phyloP scores from a whole-genome alignment of 345 rosid genomes.

The Eucalyptus guilfoylei region DNA sequence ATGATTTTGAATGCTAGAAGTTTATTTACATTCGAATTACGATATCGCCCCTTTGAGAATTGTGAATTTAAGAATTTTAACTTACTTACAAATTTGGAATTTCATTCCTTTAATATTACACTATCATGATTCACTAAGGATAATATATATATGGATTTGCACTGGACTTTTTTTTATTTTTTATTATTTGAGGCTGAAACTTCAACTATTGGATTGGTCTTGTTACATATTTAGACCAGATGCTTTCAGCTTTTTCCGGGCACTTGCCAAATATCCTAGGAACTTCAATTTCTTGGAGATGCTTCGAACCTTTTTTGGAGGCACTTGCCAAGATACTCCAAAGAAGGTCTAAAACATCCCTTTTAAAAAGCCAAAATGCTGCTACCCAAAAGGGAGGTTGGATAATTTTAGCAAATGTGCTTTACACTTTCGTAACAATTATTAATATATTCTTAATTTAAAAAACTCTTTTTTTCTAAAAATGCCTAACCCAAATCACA shows the following conservation, averaged over 20 bases:
- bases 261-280: neutral
- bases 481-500: neutral
- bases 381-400: neutral
- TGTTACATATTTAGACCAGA: neutral
- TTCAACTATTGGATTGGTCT: neutral
- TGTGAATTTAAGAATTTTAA: neutral
- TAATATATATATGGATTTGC: neutral
- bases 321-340: neutral
- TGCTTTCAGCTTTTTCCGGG: neutral
- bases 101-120: neutral
- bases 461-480: neutral
- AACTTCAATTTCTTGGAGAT: neutral
- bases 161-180: neutral
- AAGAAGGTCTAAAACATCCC: neutral
- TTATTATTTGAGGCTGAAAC: neutral
- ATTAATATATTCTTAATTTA: neutral
- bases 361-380: neutral
- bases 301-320: neutral
- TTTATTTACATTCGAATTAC: neutral
- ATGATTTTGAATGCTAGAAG: neutral
- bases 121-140: neutral
- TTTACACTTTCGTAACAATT: neutral
- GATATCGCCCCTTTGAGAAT: neutral
- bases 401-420: neutral
- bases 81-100: neutral